Evolutionary conservation across 192 early-diverging fungal genomes (phyloP).

Genomic region (Ramicandelaber brevisporus): DNA sequence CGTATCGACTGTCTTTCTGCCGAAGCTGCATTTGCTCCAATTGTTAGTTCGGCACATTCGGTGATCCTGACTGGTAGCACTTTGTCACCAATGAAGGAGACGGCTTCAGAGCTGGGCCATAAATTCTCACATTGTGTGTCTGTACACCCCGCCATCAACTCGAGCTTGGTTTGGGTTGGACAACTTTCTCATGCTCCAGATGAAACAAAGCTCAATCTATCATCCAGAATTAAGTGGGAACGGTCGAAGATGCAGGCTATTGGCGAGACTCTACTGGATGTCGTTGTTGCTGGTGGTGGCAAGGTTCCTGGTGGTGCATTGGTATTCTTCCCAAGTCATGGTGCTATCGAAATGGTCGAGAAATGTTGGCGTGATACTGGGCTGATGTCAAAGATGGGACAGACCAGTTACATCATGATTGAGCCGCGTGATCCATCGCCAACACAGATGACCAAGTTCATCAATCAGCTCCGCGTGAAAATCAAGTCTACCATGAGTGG

Average conservation of each 20-base stretch:
- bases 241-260: too few relatives aligned
- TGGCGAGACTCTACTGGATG: too few relatives aligned
- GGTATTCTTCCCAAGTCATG: too few relatives aligned
- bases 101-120: constrained; percentile 24
- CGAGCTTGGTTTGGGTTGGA: constrained; percentile 24
- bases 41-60: constrained; percentile 14
- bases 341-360: constrained; percentile 12
- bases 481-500: constrained; percentile 6
- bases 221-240: too few relatives aligned
- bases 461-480: constrained; percentile 6
- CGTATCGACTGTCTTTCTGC: too few relatives aligned
- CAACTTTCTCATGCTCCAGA: constrained; percentile 25
- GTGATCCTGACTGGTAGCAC: constrained; percentile 42
- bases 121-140: constrained; percentile 21
- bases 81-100: constrained; percentile 30
- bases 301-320: too few relatives aligned
- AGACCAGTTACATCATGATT: constrained; percentile 9
- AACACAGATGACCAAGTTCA: constrained; percentile 11
- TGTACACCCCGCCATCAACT: constrained; percentile 37
- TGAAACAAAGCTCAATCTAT: constrained; percentile 4
- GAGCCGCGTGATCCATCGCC: constrained; percentile 13
- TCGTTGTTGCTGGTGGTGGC: too few relatives aligned
- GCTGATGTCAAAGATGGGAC: constrained; percentile 4
- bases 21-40: too few relatives aligned
- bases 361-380: constrained; percentile 15